A percentile compares a stretch with the other conserved stretches of the same genome.
Conservation (phyloP, 1,284 basidiomycete species). For the Trichosporon coremiiforme region DNA sequence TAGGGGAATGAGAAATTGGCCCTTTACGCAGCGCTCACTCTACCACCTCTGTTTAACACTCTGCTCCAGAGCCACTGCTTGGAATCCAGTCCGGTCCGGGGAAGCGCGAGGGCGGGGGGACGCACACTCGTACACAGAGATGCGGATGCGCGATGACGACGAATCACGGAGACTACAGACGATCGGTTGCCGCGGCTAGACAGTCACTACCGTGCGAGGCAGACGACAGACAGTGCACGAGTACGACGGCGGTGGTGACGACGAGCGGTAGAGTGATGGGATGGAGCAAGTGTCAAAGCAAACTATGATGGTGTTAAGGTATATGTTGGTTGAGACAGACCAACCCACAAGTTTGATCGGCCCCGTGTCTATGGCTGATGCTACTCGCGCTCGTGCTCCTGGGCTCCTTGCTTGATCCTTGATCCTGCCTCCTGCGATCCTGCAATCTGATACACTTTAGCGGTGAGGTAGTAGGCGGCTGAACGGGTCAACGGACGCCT, state of each 20-base stretch:
- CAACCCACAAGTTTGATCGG: constrained; percentile 16
- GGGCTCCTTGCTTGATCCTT: not conserved
- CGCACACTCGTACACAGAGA: not conserved
- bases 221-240: not conserved
- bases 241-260: not conserved
- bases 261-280: not conserved
- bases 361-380: constrained; percentile 9
- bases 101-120: not conserved
- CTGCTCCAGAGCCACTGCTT: not conserved
- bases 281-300: not conserved
- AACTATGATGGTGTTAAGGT: constrained; percentile 9
- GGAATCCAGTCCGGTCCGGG: not conserved
- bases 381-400: not conserved
- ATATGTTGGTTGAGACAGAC: constrained; percentile 16
- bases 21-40: not conserved
- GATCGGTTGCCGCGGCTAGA: not conserved
- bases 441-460: not conserved
- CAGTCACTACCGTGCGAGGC: not conserved
- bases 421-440: constrained; percentile 2
- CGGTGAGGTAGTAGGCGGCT: constrained; percentile 8
- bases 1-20: constrained; percentile 6
- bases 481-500: constrained; percentile 17
- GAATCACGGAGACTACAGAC: not conserved
- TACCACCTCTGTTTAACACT: not conserved
- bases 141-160: constrained; percentile 1